Percentiles rank a stretch among this genome's conserved stretches.
Conservation (phyloP, 2,329 filamentous ascomycete species). For the Fusarium nelsonii region DNA sequence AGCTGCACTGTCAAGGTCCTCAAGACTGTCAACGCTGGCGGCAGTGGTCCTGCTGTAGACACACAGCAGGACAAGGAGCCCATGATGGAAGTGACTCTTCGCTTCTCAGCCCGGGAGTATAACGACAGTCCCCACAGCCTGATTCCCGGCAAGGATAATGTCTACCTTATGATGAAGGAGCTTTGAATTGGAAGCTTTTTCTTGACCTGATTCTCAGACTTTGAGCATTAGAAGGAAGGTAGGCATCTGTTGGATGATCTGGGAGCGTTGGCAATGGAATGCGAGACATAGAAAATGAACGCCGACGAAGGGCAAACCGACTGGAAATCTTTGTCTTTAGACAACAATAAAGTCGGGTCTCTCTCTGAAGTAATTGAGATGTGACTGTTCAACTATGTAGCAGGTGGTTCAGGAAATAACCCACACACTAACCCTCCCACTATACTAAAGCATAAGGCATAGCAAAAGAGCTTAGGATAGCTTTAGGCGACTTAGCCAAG, state of each 20-base stretch:
- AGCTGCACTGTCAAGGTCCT: slow-evolving; percentile 25
- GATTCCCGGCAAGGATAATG: slow-evolving; percentile 14
- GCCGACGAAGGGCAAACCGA: neutral
- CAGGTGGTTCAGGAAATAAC: no score
- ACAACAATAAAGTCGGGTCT: neutral
- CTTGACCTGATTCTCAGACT: neutral
- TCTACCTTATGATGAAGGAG: slow-evolving; percentile 37
- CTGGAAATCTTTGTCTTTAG: neutral
- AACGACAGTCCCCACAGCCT: slow-evolving; percentile 32
- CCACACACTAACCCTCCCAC: no score
- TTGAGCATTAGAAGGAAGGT: neutral
- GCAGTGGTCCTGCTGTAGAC: neutral
- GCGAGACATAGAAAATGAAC: neutral
- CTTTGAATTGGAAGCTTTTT: neutral
- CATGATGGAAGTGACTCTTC: slow-evolving; percentile 31
- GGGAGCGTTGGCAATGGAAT: neutral
- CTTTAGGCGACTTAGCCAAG: no score
- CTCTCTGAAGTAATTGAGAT: neutral
- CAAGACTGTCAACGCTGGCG: neutral
- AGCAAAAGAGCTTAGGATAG: no score
- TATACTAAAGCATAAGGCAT: no score
- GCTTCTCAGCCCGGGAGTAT: slow-evolving; percentile 27
- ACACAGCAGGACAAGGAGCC: neutral
- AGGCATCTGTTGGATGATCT: neutral
- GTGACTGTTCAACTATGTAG: no score